Conservation (phyloP, 2,329 filamentous ascomycete genomes). For the Exophiala alcalophila region DNA sequence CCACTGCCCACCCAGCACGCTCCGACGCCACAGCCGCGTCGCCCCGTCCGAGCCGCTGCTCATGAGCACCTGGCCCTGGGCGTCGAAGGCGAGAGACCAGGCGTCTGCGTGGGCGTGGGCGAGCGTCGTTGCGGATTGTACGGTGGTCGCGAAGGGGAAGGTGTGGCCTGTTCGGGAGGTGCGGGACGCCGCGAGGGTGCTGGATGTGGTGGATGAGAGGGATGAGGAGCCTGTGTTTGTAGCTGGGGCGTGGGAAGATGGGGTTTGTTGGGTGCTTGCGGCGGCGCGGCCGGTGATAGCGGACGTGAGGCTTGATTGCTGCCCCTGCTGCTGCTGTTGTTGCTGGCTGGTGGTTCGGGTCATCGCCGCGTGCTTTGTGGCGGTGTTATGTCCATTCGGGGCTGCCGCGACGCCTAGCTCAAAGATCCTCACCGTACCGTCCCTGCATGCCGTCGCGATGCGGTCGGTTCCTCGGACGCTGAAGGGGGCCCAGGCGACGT, state of each 20-base stretch:
- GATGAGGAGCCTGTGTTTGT: not conserved
- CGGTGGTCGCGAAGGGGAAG: conserved; percentile 22
- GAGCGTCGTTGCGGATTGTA: conserved; percentile 12
- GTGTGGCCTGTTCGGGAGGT: conserved; percentile 13
- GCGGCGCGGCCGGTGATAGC: conserved; percentile 28
- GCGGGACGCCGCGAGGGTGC: conserved; percentile 13
- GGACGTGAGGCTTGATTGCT: conserved; percentile 30
- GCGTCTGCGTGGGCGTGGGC: conserved; percentile 27
- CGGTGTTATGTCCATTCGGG: not conserved
- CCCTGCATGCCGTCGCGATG: conserved; percentile 87
- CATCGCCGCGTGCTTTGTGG: conserved; percentile 1
- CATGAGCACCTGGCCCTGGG: conserved; percentile 27
- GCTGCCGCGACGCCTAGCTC: conserved; percentile 52
- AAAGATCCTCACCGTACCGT: conserved; percentile 87
- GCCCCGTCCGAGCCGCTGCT: conserved; percentile 27
- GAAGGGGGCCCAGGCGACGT: conserved; percentile 71
- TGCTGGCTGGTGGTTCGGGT: conserved; percentile 1
- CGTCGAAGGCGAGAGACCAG: conserved; percentile 28
- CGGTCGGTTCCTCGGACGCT: conserved; percentile 88
- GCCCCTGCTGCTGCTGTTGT: conserved; percentile 14
- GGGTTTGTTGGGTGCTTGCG: no score
- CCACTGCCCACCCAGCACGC: conserved; percentile 19
- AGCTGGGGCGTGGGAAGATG: not conserved
- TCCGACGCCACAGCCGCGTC: conserved; percentile 25
- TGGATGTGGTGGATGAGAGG: not conserved